Evolutionary conservation across 192 early-diverging fungal genomes (phyloP).

Genomic region (Coemansia sp.): DNA sequence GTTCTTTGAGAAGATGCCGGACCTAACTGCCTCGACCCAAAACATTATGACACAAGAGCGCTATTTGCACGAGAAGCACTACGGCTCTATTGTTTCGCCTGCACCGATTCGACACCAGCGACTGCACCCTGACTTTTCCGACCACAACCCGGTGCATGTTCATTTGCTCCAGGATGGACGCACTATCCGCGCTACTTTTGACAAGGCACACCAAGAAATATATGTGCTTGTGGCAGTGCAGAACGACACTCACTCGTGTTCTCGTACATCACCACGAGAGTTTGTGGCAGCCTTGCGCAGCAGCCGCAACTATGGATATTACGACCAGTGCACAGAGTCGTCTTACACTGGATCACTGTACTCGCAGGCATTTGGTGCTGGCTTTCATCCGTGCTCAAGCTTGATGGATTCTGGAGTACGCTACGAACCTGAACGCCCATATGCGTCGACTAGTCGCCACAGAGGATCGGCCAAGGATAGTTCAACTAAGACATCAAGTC

Average conservation of each 20-base stretch:
- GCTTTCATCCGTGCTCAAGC: constrained; percentile 35
- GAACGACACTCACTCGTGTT: constrained; percentile 19
- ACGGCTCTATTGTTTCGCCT: constrained; percentile 12
- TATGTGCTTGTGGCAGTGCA: constrained; percentile 66
- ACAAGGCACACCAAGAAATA: constrained; percentile 73
- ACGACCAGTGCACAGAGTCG: constrained; percentile 8
- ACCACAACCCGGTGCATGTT: constrained; percentile 29
- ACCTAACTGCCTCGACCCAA: constrained; percentile 16
- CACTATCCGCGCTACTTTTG: constrained; percentile 70
- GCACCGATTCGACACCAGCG: constrained; percentile 7
- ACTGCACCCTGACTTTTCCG: constrained; percentile 16
- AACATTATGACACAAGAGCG: constrained; percentile 40
- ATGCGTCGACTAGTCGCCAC: background rate
- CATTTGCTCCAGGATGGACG: constrained; percentile 49
- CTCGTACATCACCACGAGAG: constrained; percentile 17
- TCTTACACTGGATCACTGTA: constrained; percentile 16
- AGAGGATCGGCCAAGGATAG: background rate
- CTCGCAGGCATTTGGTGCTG: constrained; percentile 17
- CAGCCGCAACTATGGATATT: constrained; percentile 13
- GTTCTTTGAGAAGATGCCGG: constrained; percentile 63
- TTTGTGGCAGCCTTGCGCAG: constrained; percentile 20
- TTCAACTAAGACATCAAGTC: background rate
- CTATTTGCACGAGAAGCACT: constrained; percentile 39
- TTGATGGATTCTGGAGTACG: constrained; percentile 28
- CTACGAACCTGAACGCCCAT: constrained; percentile 8